Evolutionary conservation across 1,139 yeast species (phyloP).

Genomic region (Arxiozyma slooffiae): DNA sequence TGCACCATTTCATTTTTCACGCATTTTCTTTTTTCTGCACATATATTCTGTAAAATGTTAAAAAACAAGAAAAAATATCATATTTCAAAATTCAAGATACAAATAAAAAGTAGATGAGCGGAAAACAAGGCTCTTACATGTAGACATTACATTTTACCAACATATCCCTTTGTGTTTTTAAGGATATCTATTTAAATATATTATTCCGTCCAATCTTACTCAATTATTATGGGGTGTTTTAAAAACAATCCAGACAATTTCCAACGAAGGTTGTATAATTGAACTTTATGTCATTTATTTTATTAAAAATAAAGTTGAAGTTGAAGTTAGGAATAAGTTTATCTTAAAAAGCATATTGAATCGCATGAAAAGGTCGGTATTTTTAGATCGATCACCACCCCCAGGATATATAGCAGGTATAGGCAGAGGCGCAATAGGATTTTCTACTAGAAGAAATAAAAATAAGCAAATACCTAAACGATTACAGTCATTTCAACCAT

Average conservation of each 20-base stretch:
- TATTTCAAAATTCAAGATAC: background rate
- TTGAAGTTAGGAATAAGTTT: background rate
- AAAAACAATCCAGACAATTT: background rate
- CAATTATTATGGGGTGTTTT: too few relatives aligned
- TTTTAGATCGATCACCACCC: conserved; percentile 81
- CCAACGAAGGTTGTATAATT: too few relatives aligned
- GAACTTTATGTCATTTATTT: background rate
- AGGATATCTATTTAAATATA: too few relatives aligned
- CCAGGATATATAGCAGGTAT: conserved; percentile 85
- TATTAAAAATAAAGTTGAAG: too few relatives aligned
- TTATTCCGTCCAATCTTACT: too few relatives aligned
- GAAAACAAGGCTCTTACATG: background rate
- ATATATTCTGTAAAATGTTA: background rate
- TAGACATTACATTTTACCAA: too few relatives aligned
- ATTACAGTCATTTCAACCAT: conserved; percentile 5
- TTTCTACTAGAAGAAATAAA: conserved; percentile 63
- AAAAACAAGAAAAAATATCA: too few relatives aligned
- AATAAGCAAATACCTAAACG: conserved; percentile 14
- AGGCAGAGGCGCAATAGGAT: conserved; percentile 94
- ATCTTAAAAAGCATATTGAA: background rate
- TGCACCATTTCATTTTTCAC: background rate
- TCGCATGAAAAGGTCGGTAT: conserved; percentile 31
- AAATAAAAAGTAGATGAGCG: background rate
- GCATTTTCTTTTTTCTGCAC: background rate
- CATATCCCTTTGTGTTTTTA: too few relatives aligned